These are phyloP conservation scores for Ogataea zsoltii DNA, from an alignment of 805 yeast species.

Conservation along the genomic window DNA sequence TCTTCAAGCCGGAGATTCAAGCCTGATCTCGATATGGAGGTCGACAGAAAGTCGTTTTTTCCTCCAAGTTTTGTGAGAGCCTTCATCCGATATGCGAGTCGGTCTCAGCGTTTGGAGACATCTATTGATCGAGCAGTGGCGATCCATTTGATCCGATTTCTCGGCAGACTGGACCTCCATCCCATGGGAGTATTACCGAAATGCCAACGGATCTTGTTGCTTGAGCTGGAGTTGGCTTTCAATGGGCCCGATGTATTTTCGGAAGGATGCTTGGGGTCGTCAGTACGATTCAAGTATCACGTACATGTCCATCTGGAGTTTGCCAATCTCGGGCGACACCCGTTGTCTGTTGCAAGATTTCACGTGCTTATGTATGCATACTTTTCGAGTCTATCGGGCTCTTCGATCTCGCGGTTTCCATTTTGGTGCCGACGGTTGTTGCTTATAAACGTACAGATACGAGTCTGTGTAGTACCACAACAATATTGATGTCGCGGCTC, in stretches of 20 bases:
- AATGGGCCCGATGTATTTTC: slow-evolving; percentile 11
- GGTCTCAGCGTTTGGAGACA: neutral
- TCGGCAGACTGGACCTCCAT: slow-evolving; percentile 6
- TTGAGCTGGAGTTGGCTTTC: slow-evolving; percentile 7
- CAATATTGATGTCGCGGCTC: slow-evolving; percentile 1
- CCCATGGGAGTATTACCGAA: neutral
- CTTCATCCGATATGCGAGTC: neutral
- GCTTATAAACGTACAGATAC: neutral
- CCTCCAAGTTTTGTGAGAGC: neutral
- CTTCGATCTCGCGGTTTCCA: neutral
- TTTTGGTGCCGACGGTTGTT: neutral
- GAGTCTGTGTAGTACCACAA: slow-evolving; percentile 2
- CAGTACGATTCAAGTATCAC: slow-evolving; percentile 4
- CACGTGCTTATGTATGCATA: slow-evolving; percentile 7
- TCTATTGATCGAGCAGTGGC: slow-evolving; percentile 9
- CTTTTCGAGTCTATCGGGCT: neutral
- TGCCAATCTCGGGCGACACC: slow-evolving; percentile 4
- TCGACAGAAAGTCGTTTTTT: too few species aligned
- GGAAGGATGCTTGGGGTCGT: neutral
- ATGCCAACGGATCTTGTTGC: neutral
- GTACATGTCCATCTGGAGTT: slow-evolving; percentile 10
- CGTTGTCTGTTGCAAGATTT: slow-evolving; percentile 9
- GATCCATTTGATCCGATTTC: slow-evolving; percentile 10
- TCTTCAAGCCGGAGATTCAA: neutral
- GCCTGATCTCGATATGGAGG: too few species aligned